A percentile compares a stretch with the other conserved stretches of the same genome.
Conservation (phyloP, 495 filamentous ascomycete species). For the Neurospora sp. region DNA sequence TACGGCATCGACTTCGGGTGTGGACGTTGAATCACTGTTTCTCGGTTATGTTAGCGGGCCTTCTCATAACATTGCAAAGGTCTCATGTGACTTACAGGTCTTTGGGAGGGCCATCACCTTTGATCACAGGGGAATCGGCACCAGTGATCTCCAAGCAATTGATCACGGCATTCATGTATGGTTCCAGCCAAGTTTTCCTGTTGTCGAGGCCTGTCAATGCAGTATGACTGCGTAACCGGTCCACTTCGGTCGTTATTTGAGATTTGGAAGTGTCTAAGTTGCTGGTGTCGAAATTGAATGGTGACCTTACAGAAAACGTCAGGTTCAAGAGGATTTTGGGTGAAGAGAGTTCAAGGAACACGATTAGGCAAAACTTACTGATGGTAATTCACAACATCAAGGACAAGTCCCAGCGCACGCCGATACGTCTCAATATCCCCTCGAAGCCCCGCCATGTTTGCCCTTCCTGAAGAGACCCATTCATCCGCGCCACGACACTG, state of each 20-base stretch:
- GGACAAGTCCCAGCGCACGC: conserved; percentile 10
- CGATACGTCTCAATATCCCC: conserved; percentile 10
- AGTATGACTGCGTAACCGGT: conserved; percentile 1
- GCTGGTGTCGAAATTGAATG: neutral
- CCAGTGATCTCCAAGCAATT: neutral
- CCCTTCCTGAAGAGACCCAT: conserved; percentile 10
- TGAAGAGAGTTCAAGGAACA: neutral
- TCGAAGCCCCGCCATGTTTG: conserved; percentile 6
- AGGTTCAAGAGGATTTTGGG: neutral
- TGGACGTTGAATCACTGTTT: neutral
- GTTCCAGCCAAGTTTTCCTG: neutral
- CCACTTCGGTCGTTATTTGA: conserved; percentile 7
- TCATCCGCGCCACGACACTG: conserved; percentile 7
- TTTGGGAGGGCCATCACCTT: neutral
- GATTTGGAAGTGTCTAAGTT: neutral
- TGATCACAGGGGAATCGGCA: neutral
- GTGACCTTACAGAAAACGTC: neutral
- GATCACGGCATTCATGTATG: conserved; percentile 11
- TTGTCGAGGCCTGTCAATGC: neutral
- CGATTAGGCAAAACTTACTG: neutral
- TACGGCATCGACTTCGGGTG: neutral
- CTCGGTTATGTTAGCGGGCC: neutral
- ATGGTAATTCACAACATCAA: conserved; percentile 16
- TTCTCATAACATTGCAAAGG: neutral
- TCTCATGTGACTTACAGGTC: neutral